Percentiles rank a stretch among this genome's conserved stretches.
Conservation (phyloP, 148 eudicot genomes). For the Fagopyrum homotropicum region DNA sequence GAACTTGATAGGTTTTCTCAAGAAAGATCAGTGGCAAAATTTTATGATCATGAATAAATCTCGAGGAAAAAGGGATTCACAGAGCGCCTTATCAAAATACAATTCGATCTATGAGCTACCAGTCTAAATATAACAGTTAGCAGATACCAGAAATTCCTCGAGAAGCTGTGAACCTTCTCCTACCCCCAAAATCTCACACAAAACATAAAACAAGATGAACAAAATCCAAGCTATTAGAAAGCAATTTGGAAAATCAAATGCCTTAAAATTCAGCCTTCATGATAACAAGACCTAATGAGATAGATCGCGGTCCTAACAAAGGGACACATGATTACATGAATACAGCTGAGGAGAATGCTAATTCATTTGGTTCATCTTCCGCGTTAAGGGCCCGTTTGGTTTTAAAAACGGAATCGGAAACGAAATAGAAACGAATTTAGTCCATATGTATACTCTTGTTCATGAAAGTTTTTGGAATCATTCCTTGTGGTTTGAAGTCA, state of each 20-base stretch:
- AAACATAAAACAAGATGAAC: too few relatives aligned
- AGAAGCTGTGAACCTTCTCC: not conserved
- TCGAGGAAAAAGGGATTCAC: not conserved
- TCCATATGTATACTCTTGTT: too few relatives aligned
- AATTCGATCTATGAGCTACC: not conserved
- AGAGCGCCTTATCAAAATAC: not conserved
- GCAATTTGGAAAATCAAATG: not conserved
- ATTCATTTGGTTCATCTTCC: not conserved
- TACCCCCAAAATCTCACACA: too few relatives aligned
- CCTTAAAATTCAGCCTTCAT: not conserved
- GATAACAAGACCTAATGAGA: not conserved
- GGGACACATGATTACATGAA: not conserved
- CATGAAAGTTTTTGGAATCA: too few relatives aligned
- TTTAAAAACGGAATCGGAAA: too few relatives aligned
- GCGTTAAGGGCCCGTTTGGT: not conserved
- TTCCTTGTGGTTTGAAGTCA: too few relatives aligned
- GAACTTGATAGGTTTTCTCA: not conserved
- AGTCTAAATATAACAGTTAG: not conserved
- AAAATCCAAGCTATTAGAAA: not conserved
- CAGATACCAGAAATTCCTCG: not conserved
- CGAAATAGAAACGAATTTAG: too few relatives aligned
- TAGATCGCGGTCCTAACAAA: not conserved
- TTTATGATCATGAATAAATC: not conserved
- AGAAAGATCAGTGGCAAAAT: not conserved
- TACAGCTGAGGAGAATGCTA: not conserved